Conservation (phyloP, 2,329 filamentous ascomycete genomes). For the Graphilbum sp. region DNA sequence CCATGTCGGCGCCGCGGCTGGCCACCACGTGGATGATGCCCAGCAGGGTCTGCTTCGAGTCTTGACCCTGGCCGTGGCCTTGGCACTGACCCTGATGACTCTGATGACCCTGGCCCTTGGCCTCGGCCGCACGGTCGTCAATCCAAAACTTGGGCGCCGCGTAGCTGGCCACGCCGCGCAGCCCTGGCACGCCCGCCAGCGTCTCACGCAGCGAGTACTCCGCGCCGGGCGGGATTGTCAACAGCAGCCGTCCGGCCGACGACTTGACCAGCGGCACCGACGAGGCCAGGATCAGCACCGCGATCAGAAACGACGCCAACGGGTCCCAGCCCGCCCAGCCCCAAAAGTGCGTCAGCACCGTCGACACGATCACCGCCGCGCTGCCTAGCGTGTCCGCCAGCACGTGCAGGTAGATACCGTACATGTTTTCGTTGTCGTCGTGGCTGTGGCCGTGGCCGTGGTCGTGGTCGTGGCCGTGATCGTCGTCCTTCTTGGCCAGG, state of each 20-base stretch:
- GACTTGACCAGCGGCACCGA: conserved; percentile 76
- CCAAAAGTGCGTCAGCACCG: conserved; percentile 68
- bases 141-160: conserved; percentile 85
- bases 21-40: conserved; percentile 81
- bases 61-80: conserved; percentile 49
- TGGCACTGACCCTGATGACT: too few relatives aligned
- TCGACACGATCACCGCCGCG: conserved; percentile 85
- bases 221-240: conserved; percentile 68
- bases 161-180: conserved; percentile 76
- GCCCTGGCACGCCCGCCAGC: conserved; percentile 63
- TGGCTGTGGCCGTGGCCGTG: conserved; percentile 34
- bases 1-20: conserved; percentile 51
- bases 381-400: conserved; percentile 90
- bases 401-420: conserved; percentile 91
- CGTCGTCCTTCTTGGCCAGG: too few relatives aligned
- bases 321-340: conserved; percentile 94
- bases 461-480: conserved; percentile 13
- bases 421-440: conserved; percentile 92
- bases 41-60: conserved; percentile 41
- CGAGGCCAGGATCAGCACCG: conserved; percentile 81
- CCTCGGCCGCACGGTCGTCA: conserved; percentile 49
- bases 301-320: conserved; percentile 83
- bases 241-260: conserved; percentile 65
- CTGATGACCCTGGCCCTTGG: conserved; percentile 53
- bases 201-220: conserved; percentile 83